Base-by-base conservation (phyloP, 768 basidiomycete genomes). In the Botryobasidium botryosum region DNA sequence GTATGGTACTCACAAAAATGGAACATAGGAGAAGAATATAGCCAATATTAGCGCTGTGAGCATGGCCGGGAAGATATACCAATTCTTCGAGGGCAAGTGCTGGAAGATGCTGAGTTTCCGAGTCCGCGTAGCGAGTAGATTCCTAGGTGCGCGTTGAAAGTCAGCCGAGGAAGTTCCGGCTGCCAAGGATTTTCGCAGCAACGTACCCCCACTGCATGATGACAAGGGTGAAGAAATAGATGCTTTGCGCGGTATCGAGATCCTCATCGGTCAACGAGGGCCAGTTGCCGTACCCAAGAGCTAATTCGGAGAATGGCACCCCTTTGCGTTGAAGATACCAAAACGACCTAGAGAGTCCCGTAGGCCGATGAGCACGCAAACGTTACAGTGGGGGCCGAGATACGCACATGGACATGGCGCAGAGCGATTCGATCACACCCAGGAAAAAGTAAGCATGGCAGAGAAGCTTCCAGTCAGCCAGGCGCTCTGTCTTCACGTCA, bases 141-240 rank as follows among this genome's bases (percentile, higher is more conserved):
- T 75, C 24, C 52, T 44, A n/a, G 23, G 40, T 35, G 25, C 20
- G 5, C 12, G 8, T 23, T 28, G 13, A 25, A 26, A 35, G 29
- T 24, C 40, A 37, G 32, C 29, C 1, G 18, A 10, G 28, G 35
- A 38, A 35, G 43, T 29, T 21, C 32, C 10, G 24, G 17, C 5
- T 12, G 20, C 8, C 5, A 15, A 29, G 24, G 2, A 17, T 6
- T 17, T 13, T 24, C 17, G 27, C n/a, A 24, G n/a, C 33, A 31
- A 17, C 43, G 35, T 38, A 47, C 29, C 70, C 71, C 66, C 68
- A 74, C 58, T 77, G 76, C 70, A 74, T 74, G 43, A 73, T 60
- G 29, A 73, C 64, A 5, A 74, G 58, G 15, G 68, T 66, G 53
- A 68, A 66, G 56, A 66, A 68, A 47, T 67, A 74, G 21, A 75